phyloP scores from a whole-genome alignment of 2,329 filamentous ascomycete genomes.

The Metarhizium humberi region DNA sequence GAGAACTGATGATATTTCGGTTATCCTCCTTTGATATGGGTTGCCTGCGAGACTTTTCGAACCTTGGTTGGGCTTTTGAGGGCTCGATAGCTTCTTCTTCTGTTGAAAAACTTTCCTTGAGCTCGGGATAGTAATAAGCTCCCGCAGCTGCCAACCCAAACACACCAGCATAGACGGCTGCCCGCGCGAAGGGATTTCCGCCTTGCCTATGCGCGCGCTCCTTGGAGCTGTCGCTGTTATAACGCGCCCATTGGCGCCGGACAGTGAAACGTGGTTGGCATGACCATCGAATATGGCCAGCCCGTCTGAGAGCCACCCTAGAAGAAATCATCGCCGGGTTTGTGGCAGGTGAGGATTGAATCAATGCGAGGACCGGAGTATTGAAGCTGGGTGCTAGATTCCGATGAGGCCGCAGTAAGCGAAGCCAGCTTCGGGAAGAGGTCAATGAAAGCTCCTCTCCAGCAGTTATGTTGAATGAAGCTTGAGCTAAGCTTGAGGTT shows the following conservation, averaged over 20 bases:
- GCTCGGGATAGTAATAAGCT: constrained; percentile 27
- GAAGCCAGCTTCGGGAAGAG: not conserved
- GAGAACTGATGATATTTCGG: constrained; percentile 68
- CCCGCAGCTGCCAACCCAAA: constrained; percentile 30
- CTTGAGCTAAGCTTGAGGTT: too few relatives aligned
- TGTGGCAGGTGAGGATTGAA: not conserved
- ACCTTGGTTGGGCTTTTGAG: constrained; percentile 46
- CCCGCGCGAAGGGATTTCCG: constrained; percentile 13
- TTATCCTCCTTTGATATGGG: constrained; percentile 60
- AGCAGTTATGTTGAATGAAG: not conserved
- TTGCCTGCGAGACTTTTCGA: constrained; percentile 55
- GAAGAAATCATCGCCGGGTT: constrained; percentile 20
- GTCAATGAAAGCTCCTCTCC: not conserved
- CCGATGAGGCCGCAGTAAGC: not conserved
- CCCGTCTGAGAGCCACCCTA: constrained; percentile 18
- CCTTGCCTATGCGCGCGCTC: constrained; percentile 13
- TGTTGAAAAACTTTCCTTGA: constrained; percentile 16
- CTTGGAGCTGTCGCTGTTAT: constrained; percentile 14
- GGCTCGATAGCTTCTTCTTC: constrained; percentile 10
- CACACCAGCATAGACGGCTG: constrained; percentile 17
- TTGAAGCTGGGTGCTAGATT: not conserved
- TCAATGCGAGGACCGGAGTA: not conserved
- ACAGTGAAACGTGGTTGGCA: constrained; percentile 11
- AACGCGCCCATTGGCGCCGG: constrained; percentile 21
- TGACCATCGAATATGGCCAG: constrained; percentile 14